These are phyloP conservation scores for Fusarium xylarioides DNA, from an alignment of 2,329 filamentous ascomycete species.

Conservation along the genomic window DNA sequence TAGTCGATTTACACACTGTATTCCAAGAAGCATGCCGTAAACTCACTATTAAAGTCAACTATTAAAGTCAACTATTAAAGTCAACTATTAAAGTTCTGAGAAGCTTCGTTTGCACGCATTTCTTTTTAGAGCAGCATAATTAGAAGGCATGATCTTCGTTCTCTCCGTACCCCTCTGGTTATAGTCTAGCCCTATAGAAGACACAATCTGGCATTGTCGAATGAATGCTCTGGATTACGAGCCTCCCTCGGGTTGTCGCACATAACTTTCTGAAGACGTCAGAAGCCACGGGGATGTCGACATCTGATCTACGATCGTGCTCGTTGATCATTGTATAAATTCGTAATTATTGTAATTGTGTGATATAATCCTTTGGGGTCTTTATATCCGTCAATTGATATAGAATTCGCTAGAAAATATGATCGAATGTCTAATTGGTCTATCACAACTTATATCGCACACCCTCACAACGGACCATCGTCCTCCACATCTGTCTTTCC, in stretches of 20 bases:
- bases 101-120: neutral
- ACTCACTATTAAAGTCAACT: neutral
- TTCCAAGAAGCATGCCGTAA: neutral
- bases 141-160: neutral
- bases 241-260: constrained; percentile 5
- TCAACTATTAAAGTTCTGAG: neutral
- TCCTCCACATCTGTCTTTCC: constrained; percentile 54
- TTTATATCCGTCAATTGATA: neutral
- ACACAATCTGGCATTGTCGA: neutral
- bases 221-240: neutral
- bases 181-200: neutral
- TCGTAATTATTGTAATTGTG: neutral
- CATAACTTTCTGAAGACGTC: constrained; percentile 30
- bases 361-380: neutral
- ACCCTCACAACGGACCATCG: constrained; percentile 39
- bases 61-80: neutral
- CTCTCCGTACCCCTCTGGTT: neutral
- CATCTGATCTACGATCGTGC: constrained; percentile 27
- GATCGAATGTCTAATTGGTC: constrained; percentile 1
- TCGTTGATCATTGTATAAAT: constrained; percentile 1
- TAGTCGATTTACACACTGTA: neutral
- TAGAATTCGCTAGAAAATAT: neutral
- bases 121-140: neutral
- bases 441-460: neutral
- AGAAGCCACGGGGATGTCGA: constrained; percentile 43